Conservation (phyloP, 2,329 filamentous ascomycete species). For the Venturia effusa region DNA sequence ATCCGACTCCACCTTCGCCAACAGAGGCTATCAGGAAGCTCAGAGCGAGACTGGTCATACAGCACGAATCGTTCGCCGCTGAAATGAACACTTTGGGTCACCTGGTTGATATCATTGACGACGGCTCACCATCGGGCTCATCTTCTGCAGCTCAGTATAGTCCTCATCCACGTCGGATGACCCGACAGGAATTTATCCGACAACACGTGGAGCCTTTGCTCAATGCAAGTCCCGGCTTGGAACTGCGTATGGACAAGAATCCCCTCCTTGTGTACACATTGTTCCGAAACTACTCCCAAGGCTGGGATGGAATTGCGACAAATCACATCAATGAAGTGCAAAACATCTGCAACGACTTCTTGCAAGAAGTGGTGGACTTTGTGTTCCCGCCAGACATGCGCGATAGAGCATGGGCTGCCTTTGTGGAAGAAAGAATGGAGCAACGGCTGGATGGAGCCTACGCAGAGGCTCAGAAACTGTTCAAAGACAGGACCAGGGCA, state of each 20-base stretch:
- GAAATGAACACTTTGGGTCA: slow-evolving; percentile 8
- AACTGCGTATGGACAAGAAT: slow-evolving; percentile 10
- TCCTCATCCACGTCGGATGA: slow-evolving; percentile 2
- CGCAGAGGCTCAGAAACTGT: slow-evolving; percentile 8
- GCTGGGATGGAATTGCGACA: slow-evolving; percentile 10
- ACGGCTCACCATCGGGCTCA: background rate
- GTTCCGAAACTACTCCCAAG: slow-evolving; percentile 10
- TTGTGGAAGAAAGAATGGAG: slow-evolving; percentile 11
- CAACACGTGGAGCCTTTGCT: slow-evolving; percentile 11
- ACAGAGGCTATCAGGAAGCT: slow-evolving; percentile 8
- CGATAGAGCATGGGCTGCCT: slow-evolving; percentile 8
- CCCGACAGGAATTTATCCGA: slow-evolving; percentile 10
- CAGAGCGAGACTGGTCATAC: slow-evolving; percentile 9
- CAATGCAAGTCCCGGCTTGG: slow-evolving; percentile 9
- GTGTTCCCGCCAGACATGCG: slow-evolving; percentile 10
- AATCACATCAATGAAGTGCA: slow-evolving; percentile 10
- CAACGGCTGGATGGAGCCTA: slow-evolving; percentile 4
- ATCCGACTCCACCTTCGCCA: background rate
- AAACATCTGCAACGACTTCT: slow-evolving; percentile 10
- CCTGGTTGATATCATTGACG: slow-evolving; percentile 8
- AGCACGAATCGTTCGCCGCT: slow-evolving; percentile 11
- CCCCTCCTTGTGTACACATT: slow-evolving; percentile 11
- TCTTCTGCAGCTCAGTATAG: background rate
- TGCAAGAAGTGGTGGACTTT: slow-evolving; percentile 10
- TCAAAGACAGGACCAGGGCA: slow-evolving; percentile 10